phyloP scores from a whole-genome alignment of 2,329 filamentous ascomycete genomes.

The Canariomyces notabilis region DNA sequence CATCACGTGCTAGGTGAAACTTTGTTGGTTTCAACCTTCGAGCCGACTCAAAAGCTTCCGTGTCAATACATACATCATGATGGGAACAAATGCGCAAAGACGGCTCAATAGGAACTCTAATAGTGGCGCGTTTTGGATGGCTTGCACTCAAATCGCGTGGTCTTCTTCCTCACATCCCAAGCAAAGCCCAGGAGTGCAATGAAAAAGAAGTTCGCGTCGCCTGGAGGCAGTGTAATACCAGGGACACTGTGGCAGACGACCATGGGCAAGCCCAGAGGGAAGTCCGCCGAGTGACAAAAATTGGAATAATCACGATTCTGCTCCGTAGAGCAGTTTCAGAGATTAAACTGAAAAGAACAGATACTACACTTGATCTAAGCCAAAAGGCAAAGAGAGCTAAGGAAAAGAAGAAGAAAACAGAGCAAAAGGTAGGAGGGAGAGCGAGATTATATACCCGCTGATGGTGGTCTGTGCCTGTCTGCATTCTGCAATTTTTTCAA shows the following conservation, averaged over 20 bases:
- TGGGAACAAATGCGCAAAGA: too few species aligned
- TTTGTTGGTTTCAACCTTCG: too few species aligned
- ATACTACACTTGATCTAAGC: conserved; percentile 26
- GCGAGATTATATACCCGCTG: neutral
- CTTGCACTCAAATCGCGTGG: neutral
- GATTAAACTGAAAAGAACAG: conserved; percentile 26
- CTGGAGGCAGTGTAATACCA: conserved; percentile 22
- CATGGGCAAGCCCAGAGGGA: conserved; percentile 22
- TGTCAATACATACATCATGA: too few species aligned
- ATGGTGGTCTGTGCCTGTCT: conserved; percentile 8
- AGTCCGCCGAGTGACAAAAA: conserved; percentile 19
- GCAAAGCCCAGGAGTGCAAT: conserved; percentile 17
- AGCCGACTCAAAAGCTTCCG: too few species aligned
- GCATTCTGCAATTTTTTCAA: conserved; percentile 3
- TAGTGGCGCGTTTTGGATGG: too few species aligned
- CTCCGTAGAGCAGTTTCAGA: conserved; percentile 25
- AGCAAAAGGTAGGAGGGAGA: conserved; percentile 2
- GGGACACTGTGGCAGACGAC: conserved; percentile 18
- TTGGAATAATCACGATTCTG: conserved; percentile 24
- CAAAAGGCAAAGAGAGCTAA: conserved; percentile 25
- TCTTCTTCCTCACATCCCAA: conserved; percentile 19
- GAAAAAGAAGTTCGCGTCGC: conserved; percentile 21
- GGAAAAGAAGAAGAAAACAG: conserved; percentile 17
- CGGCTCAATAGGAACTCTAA: too few species aligned
- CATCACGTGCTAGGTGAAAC: too few species aligned